Conservation (phyloP, 2,329 filamentous ascomycete species). For the Alternaria sp. region DNA sequence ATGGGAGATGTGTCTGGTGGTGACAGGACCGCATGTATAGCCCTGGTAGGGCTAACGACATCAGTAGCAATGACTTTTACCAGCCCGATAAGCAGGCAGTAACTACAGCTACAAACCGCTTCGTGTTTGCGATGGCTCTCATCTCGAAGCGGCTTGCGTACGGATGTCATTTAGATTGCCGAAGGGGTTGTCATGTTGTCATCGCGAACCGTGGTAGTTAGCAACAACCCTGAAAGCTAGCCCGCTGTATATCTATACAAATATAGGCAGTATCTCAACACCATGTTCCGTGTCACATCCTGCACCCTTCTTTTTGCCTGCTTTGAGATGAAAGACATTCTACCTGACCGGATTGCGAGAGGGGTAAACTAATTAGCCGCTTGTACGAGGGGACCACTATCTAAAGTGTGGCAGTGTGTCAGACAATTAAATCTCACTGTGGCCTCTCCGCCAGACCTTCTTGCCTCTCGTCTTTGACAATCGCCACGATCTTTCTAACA, state of each 20-base stretch:
- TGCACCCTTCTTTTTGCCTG: fast-evolving
- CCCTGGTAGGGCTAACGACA: not conserved
- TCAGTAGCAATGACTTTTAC: not conserved
- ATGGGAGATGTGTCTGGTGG: not conserved
- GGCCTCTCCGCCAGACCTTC: too few species aligned
- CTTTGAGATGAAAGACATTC: not conserved
- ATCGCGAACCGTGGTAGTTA: not conserved
- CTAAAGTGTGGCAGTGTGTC: too few species aligned
- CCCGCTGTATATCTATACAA: not conserved
- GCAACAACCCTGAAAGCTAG: not conserved
- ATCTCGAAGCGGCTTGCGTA: not conserved
- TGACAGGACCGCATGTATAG: not conserved
- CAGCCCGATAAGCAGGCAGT: not conserved
- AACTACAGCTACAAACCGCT: not conserved
- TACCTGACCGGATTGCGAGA: too few species aligned
- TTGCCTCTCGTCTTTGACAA: too few species aligned
- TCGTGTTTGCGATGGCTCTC: not conserved
- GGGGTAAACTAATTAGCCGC: too few species aligned
- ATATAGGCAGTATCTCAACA: not conserved
- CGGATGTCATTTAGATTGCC: not conserved
- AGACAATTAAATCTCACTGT: too few species aligned
- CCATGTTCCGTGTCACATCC: not conserved
- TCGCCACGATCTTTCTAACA: too few species aligned
- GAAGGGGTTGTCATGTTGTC: not conserved
- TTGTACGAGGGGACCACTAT: too few species aligned